Percentiles rank a stretch among this genome's conserved stretches.
phyloP scores from a whole-genome alignment of 2,329 filamentous ascomycete genomes.

The Colletotrichum incanum region DNA sequence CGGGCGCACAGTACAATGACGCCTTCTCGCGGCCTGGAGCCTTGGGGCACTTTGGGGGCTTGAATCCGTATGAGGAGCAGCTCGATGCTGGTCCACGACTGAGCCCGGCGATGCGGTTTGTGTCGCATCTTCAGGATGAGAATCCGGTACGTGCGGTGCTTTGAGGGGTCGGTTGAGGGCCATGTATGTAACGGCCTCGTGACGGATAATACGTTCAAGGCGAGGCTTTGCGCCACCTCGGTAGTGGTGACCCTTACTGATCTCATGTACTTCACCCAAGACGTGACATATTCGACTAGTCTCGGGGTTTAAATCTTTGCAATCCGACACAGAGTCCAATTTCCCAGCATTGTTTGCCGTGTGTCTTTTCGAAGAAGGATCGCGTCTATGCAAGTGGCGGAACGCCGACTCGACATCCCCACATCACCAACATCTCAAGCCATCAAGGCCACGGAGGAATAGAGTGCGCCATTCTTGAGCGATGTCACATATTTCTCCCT shows the following conservation, averaged over 20 bases:
- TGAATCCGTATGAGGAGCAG: not conserved
- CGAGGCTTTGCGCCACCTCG: no score
- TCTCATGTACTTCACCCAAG: no score
- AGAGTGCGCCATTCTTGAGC: not conserved
- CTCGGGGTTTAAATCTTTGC: no score
- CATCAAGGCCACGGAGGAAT: not conserved
- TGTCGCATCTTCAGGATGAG: not conserved
- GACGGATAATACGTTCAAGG: not conserved
- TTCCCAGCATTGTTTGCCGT: no score
- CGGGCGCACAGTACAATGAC: not conserved
- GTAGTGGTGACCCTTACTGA: no score
- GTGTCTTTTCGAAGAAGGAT: no score
- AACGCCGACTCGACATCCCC: no score
- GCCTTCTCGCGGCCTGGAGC: not conserved
- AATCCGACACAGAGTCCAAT: no score
- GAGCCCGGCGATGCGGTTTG: not conserved
- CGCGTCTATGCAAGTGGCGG: no score
- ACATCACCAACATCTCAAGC: not conserved
- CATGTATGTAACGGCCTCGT: no score
- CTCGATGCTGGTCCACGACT: no score
- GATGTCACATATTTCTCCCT: not conserved
- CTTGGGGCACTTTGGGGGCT: not conserved
- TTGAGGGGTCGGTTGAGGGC: not conserved
- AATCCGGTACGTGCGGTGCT: not conserved
- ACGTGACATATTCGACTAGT: no score